A percentile compares a stretch with the other conserved stretches of the same genome.
phyloP scores from a whole-genome alignment of 1,284 basidiomycete species.

The Porphyrellus sp. region DNA sequence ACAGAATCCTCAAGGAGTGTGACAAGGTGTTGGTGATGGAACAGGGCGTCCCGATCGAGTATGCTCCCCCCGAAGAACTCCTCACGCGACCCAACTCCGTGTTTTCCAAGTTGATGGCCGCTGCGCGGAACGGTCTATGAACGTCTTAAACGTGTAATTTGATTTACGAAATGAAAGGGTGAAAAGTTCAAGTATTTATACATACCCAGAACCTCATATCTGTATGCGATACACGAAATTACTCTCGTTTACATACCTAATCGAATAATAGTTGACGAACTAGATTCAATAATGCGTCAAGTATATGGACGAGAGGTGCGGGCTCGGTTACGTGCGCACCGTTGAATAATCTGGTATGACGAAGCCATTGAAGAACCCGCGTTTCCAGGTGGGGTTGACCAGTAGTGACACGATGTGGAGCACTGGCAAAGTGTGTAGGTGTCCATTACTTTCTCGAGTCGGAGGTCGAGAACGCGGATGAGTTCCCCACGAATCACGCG shows the following conservation, averaged over 20 bases:
- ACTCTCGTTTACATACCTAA: constrained; percentile 1
- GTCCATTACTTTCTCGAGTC: too few relatives aligned
- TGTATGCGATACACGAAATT: not conserved
- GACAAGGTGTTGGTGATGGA: constrained; percentile 36
- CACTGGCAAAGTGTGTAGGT: too few relatives aligned
- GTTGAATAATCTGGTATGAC: too few relatives aligned
- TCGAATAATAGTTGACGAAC: not conserved
- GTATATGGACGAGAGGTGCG: too few relatives aligned
- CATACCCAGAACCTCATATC: too few relatives aligned
- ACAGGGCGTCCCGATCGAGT: constrained; percentile 31
- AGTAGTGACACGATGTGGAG: too few relatives aligned
- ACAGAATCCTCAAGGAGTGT: constrained; percentile 29
- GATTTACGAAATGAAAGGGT: not conserved
- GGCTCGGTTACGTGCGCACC: too few relatives aligned
- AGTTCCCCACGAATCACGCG: not conserved
- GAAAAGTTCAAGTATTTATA: too few relatives aligned
- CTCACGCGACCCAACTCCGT: constrained; percentile 24
- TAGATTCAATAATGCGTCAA: not conserved
- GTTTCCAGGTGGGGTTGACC: too few relatives aligned
- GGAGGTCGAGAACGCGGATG: too few relatives aligned
- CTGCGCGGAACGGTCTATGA: constrained; percentile 20
- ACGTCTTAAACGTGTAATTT: not conserved
- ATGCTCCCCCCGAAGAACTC: constrained; percentile 23
- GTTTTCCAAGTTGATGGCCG: constrained; percentile 32
- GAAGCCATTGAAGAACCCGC: too few relatives aligned